A percentile compares a stretch with the other conserved stretches of the same genome.
Evolutionary conservation across 106 monocot species (phyloP).

Genomic region (Vanilla planifolia): DNA sequence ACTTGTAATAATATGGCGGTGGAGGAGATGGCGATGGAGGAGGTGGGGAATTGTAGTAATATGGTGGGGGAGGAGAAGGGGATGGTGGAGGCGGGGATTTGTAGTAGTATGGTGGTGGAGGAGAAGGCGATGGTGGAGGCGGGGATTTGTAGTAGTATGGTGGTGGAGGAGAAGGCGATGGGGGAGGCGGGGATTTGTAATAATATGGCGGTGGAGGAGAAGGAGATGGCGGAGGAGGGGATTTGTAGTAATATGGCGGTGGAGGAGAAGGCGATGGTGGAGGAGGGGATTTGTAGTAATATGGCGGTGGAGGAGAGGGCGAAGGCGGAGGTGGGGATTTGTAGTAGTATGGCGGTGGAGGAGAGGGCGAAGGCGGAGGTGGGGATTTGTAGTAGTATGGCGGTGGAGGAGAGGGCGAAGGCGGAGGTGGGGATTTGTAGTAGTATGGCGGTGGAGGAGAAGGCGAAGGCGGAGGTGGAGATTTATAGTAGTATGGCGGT

Average conservation of each 20-base stretch:
- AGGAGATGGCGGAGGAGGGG: constrained; percentile 18
- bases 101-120: constrained; percentile 18
- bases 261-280: constrained; percentile 19
- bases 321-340: too few relatives aligned
- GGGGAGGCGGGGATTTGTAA: constrained; percentile 26
- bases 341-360: constrained; percentile 11
- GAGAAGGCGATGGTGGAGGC: constrained; percentile 10
- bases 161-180: constrained; percentile 13
- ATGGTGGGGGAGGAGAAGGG: constrained; percentile 18
- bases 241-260: constrained; percentile 23
- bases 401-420: neutral
- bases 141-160: constrained; percentile 20
- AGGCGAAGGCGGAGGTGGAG: constrained; percentile 3
- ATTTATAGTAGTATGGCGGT: neutral
- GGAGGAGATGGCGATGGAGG: constrained; percentile 9
- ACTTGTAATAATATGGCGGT: constrained; percentile 6
- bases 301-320: constrained; percentile 27
- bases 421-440: neutral
- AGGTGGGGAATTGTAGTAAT: constrained; percentile 13
- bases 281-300: constrained; percentile 15
- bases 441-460: neutral
- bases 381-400: constrained; percentile 10
- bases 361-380: neutral
- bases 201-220: constrained; percentile 23
- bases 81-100: constrained; percentile 22